Evolutionary conservation across 495 filamentous ascomycete genomes (phyloP), one percentile per base, ranked within the genome.

Genomic region (Aspergillus saccharolyticus): DNA sequence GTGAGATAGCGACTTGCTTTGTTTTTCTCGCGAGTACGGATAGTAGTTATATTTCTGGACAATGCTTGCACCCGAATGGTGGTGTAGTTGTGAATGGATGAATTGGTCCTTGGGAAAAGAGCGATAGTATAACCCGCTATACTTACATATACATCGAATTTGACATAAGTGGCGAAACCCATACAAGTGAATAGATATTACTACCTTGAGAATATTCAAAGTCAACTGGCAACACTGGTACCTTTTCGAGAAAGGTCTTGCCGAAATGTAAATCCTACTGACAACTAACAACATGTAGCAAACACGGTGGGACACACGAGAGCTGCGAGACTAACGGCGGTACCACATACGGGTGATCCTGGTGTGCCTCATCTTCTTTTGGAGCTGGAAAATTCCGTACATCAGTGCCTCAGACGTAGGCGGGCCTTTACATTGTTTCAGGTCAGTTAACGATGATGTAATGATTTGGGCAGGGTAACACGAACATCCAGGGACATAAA

Each of bases 321-420:
- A 42, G 19, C 33, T 44, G 46, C 54, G 48, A 53, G 60, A 55
- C 57, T 64, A 77, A 61, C 76, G 74, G 43, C 77, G 67, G 64
- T 79, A 79, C 77, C 77, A 79, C 73, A 79, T 77, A 56, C 77
- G 73, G 19, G 77, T 79, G 59, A 79, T 79, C 53, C 74, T 72
- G 30, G 91, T 94, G 69, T 92, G 83, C 71, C 89, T 79, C 88
- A 91, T 91, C 83, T 95, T 96, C 79, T 92, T 88, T 79, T 95
- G 90, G 60, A 95, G 81, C 74, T 93, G 90, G 74, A 95, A 89
- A 65, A 95, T 90, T 44, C 90, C 91, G 72, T 95, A 96, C 89
- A 96, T 95, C 60, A 97, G 75, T 51, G 91, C 92, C 77, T 97
- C 92, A 55, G 83, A 85, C 9, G 92, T 96, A 21, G 92, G 92